Percentiles rank a stretch among this genome's conserved stretches.
phyloP scores from a whole-genome alignment of 2,329 filamentous ascomycete genomes.

The Talaromyces sp. region DNA sequence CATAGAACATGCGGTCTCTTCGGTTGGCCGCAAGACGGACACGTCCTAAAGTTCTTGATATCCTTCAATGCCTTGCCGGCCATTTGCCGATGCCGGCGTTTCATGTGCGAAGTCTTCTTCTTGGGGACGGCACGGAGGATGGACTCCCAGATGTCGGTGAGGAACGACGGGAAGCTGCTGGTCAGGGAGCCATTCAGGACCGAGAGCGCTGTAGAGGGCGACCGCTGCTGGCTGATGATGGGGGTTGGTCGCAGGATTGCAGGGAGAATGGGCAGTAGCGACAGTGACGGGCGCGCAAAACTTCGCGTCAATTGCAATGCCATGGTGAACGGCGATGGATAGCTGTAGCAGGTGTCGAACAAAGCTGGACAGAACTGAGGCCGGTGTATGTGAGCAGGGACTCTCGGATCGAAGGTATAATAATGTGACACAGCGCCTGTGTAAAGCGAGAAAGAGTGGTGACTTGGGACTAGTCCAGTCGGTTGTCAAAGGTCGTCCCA shows the following conservation, averaged over 20 bases:
- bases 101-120: constrained; percentile 97
- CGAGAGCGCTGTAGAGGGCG: constrained; percentile 3
- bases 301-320: neutral
- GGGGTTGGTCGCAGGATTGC: neutral
- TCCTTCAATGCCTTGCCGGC: constrained; percentile 94
- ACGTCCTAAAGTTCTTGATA: constrained; percentile 78
- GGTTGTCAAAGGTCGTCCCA: neutral
- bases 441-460: neutral
- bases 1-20: constrained; percentile 90
- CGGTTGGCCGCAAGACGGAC: constrained; percentile 76
- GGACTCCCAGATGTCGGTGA: constrained; percentile 86
- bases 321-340: neutral
- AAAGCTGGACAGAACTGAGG: neutral
- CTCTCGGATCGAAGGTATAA: neutral
- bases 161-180: constrained; percentile 59
- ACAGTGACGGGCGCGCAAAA: constrained; percentile 4
- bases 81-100: constrained; percentile 88
- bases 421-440: neutral
- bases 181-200: constrained; percentile 38
- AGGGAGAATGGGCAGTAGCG: constrained; percentile 2
- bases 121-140: constrained; percentile 90
- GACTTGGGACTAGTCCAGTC: neutral
- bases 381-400: neutral
- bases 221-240: neutral
- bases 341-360: neutral